Evolutionary conservation across 495 filamentous ascomycete genomes (phyloP), one percentile per base, ranked within the genome.

Genomic region (Podospora pseudoanserina): DNA sequence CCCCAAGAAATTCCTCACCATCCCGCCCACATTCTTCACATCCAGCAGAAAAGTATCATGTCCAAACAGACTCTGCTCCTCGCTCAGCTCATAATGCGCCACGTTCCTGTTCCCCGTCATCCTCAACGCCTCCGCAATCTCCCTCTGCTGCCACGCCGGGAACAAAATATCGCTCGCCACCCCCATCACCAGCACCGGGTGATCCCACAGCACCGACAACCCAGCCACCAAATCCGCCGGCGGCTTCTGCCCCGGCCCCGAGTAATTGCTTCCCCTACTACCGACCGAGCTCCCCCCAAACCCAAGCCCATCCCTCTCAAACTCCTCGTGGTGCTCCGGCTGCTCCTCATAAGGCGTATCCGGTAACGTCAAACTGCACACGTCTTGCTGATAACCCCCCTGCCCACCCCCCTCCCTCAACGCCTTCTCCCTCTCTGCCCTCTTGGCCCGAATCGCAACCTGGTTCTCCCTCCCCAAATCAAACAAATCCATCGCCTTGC

Each of bases 401-500:
- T 65, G 63, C 32, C 64, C 20, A 7, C 72, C 71, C 4, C 77
- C 77, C 13, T 74, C 73, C 32, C 74, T 68, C 3, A 80, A 32
- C 4, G 67, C 28, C 68, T 67, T 39, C 64, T 73, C 70, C 26
- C 76, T 74, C 63, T 79, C 78, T 6, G 77, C 76, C 49, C 84
- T 74, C 60, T 84, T 77, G 6, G 73, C 71, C 1, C 74, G 74
- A 27, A 79, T 76, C 5, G 76, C 79, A 27, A 73, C 71, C 74
- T 91, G 91, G 67, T 89, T 88, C 18, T 84, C 82, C 53, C 80
- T 78, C 44, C 95, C 94, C 0, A 99, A 86, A 75, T 99, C 95
- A 76, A 99, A 99, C 15, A 98, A 84, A 73, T 98, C 95, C 95
- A 99, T 99, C 15, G 96, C 96, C 79, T 99, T 99, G 72, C 92